Evolutionary conservation across 2,329 filamentous ascomycete genomes (phyloP).

Genomic region (Xylaria sp.): DNA sequence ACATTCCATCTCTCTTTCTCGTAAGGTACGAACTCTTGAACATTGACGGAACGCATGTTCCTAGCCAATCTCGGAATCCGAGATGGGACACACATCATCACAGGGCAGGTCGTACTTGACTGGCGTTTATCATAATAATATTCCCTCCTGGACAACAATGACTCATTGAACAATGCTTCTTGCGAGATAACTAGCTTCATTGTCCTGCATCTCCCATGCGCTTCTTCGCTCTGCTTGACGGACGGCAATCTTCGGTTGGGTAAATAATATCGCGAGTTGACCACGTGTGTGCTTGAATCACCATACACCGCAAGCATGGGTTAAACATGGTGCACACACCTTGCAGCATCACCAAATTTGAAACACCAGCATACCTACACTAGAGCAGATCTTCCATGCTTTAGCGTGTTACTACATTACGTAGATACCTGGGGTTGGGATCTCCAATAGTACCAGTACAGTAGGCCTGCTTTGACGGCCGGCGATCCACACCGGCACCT

Average conservation of each 20-base stretch:
- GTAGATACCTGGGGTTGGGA: not conserved
- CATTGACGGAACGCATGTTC: not conserved
- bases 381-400: conserved; percentile 1
- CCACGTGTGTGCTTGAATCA: not conserved
- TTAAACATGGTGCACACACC: not conserved
- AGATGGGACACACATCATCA: not conserved
- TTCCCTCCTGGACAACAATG: too few species aligned
- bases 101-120: not conserved
- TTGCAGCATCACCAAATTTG: not conserved
- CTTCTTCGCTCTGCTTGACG: too few species aligned
- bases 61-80: not conserved
- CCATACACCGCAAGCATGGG: not conserved
- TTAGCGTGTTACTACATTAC: conserved; percentile 13
- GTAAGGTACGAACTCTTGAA: not conserved
- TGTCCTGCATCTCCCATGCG: not conserved
- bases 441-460: conserved; percentile 8
- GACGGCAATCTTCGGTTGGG: not conserved
- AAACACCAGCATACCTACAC: conserved; percentile 1
- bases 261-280: not conserved
- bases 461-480: not conserved
- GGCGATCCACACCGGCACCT: conserved; percentile 7
- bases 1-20: not conserved
- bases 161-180: not conserved
- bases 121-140: not conserved
- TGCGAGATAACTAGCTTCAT: not conserved